phyloP scores from a whole-genome alignment of 345 rosid species.

The Syzygium aromaticum region DNA sequence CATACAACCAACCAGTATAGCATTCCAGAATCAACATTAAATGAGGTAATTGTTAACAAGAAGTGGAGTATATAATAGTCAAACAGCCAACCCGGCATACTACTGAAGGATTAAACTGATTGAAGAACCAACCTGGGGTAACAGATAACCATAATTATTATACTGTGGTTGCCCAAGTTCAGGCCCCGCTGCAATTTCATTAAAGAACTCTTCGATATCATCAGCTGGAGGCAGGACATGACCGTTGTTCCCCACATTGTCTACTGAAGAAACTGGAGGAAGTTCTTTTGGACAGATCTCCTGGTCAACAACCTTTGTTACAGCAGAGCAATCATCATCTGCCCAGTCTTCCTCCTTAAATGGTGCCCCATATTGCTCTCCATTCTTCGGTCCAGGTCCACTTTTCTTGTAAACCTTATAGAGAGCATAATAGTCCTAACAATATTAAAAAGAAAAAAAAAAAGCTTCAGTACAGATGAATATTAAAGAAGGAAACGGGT shows the following conservation, averaged over 20 bases:
- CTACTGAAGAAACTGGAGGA: slow-evolving; percentile 14
- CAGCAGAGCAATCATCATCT: slow-evolving; percentile 29
- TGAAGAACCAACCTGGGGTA: slow-evolving; percentile 24
- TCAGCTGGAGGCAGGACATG: slow-evolving; percentile 11
- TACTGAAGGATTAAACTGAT: neutral
- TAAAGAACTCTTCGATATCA: slow-evolving; percentile 44
- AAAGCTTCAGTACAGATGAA: neutral
- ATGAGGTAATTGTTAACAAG: neutral
- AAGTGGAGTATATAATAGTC: neutral
- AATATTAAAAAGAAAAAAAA: neutral
- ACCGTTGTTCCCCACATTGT: slow-evolving; percentile 6
- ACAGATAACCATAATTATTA: neutral
- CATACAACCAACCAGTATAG: neutral
- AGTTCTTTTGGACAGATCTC: slow-evolving; percentile 17
- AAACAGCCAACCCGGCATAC: neutral
- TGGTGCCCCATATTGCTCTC: slow-evolving; percentile 95
- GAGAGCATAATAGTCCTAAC: slow-evolving; percentile 63
- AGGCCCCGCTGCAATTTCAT: slow-evolving; percentile 24
- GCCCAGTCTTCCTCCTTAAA: slow-evolving; percentile 86
- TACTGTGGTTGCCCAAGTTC: slow-evolving; percentile 7
- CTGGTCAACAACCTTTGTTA: slow-evolving; percentile 4
- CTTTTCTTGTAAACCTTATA: slow-evolving; percentile 82
- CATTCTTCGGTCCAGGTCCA: slow-evolving; percentile 95
- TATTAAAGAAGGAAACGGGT: neutral
- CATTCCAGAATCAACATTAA: neutral